A percentile compares a stretch with the other conserved stretches of the same genome.
Conservation (phyloP, 1,284 basidiomycete genomes). For the Ustilago nuda region DNA sequence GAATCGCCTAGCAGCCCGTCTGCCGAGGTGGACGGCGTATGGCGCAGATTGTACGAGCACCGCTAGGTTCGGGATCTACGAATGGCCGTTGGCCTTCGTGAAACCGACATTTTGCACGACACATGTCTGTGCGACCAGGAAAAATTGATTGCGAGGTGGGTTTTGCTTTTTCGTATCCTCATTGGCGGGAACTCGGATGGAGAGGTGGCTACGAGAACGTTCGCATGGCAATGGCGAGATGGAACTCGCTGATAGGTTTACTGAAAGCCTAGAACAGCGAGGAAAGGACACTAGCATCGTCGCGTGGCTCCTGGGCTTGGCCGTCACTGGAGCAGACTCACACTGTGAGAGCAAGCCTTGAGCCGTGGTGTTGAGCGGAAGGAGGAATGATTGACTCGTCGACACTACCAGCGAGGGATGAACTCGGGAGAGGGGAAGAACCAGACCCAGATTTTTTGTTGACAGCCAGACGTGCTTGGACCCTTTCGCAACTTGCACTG, state of each 20-base stretch:
- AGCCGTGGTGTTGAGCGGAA: too few relatives aligned
- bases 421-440: background rate
- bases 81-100: slow-evolving; percentile 1
- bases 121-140: background rate
- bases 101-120: background rate
- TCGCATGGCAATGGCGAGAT: slow-evolving; percentile 1
- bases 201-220: slow-evolving; percentile 17
- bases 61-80: slow-evolving; percentile 29
- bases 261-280: slow-evolving; percentile 10
- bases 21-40: background rate
- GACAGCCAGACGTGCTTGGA: background rate
- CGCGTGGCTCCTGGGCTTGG: background rate
- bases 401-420: background rate
- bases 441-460: background rate
- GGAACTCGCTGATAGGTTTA: slow-evolving; percentile 4
- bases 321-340: background rate
- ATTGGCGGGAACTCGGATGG: slow-evolving; percentile 7
- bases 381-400: background rate
- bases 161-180: background rate
- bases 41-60: slow-evolving; percentile 17
- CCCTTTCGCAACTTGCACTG: background rate
- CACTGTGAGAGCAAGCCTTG: background rate
- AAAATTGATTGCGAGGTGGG: background rate
- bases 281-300: slow-evolving; percentile 9
- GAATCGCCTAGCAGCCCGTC: background rate